Conservation (phyloP, 2,329 filamentous ascomycete genomes). For the Sporothrix luriei region DNA sequence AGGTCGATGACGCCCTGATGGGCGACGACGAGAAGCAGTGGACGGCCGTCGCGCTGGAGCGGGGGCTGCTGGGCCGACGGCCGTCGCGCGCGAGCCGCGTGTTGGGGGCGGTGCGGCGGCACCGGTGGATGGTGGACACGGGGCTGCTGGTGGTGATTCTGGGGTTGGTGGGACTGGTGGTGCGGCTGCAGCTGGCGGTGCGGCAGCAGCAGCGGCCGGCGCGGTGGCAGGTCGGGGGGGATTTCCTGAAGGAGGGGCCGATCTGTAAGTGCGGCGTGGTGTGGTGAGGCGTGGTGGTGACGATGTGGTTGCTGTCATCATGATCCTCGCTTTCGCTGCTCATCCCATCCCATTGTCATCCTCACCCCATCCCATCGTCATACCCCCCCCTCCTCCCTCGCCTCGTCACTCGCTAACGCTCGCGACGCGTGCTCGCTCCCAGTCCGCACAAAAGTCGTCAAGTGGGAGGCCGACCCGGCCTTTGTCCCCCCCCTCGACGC, state of each 20-base stretch:
- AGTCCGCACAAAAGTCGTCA: constrained; percentile 42
- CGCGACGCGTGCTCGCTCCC: background rate
- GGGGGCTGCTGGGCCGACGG: constrained; percentile 23
- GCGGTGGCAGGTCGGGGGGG: constrained; percentile 45
- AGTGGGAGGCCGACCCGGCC: constrained; percentile 46
- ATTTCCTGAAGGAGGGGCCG: constrained; percentile 45
- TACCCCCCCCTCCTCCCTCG: no score
- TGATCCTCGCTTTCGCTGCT: no score
- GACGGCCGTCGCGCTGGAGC: constrained; percentile 33
- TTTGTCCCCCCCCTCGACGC: constrained; percentile 47
- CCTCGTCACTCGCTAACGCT: constrained; percentile 40
- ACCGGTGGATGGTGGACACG: constrained; percentile 43
- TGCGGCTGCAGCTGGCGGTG: constrained; percentile 36
- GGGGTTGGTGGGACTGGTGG: constrained; percentile 39
- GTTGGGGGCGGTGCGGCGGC: constrained; percentile 33
- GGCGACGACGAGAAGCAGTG: constrained; percentile 42
- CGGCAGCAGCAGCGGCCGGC: constrained; percentile 26
- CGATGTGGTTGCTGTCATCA: no score
- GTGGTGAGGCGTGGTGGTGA: no score
- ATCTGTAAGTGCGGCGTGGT: no score
- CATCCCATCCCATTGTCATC: no score
- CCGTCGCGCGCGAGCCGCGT: constrained; percentile 12
- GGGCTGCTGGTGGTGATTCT: constrained; percentile 42
- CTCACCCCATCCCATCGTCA: no score
- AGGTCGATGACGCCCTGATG: constrained; percentile 45